Percentiles rank a stretch among this genome's conserved stretches.
Conservation (phyloP, 179 eudicot species). For the Beta lomatogona region DNA sequence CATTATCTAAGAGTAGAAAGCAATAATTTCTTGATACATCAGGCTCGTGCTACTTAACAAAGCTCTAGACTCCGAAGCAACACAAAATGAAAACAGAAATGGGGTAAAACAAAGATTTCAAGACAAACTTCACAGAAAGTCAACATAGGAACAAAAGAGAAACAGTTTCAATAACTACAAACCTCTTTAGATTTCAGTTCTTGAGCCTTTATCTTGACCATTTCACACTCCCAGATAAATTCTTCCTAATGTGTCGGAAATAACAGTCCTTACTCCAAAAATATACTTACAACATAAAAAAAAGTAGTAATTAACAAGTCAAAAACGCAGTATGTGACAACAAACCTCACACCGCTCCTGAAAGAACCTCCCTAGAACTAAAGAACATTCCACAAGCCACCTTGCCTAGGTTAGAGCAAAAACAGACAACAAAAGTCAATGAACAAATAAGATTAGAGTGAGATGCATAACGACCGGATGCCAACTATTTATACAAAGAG, state of each 20-base stretch:
- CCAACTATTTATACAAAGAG: not conserved
- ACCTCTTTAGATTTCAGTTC: constrained; percentile 16
- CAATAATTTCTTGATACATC: too few species aligned
- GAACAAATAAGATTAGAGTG: not conserved
- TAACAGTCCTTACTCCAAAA: too few species aligned
- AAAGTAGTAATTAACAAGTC: not conserved
- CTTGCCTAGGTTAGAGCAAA: constrained; percentile 59
- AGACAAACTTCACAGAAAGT: not conserved
- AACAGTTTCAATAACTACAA: too few species aligned
- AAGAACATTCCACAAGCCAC: constrained; percentile 87
- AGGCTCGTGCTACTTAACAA: too few species aligned
- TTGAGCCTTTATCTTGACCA: constrained; percentile 97
- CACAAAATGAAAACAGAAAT: not conserved
- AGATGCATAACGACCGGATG: not conserved
- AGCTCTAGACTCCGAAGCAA: too few species aligned
- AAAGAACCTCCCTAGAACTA: constrained; percentile 82
- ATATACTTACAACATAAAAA: too few species aligned
- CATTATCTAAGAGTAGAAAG: not conserved
- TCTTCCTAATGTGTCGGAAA: constrained; percentile 63
- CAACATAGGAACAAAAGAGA: too few species aligned
- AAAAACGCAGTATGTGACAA: not conserved
- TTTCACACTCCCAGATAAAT: constrained; percentile 93
- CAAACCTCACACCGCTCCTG: constrained; percentile 98
- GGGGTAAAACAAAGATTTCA: not conserved
- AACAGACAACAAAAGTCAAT: constrained; percentile 20